Conservation (phyloP, 1,139 yeast species). For the Debaryomyces nepalensis region DNA sequence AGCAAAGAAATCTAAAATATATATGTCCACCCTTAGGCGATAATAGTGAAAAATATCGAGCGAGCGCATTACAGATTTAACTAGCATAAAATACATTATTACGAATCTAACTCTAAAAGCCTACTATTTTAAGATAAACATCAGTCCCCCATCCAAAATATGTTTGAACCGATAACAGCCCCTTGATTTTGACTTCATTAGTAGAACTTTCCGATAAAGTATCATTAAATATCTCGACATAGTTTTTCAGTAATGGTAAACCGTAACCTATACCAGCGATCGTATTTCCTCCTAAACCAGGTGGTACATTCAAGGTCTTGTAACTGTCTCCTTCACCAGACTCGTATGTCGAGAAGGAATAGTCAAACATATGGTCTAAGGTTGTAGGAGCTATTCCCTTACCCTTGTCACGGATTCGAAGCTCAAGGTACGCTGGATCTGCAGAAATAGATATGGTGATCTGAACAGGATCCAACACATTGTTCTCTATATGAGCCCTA, state of each 20-base stretch:
- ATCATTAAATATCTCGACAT: slow-evolving; percentile 51
- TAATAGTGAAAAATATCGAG: neutral
- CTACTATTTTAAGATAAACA: slow-evolving; percentile 40
- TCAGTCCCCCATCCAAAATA: slow-evolving; percentile 82
- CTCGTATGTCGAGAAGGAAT: slow-evolving; percentile 80
- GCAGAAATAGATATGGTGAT: slow-evolving; percentile 67
- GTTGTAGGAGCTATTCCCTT: slow-evolving; percentile 79
- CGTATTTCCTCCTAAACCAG: slow-evolving; percentile 69
- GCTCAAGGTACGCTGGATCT: slow-evolving; percentile 49
- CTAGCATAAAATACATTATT: neutral
- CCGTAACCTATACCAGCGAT: slow-evolving; percentile 99
- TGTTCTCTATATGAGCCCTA: slow-evolving; percentile 81
- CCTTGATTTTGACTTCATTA: slow-evolving; percentile 40
- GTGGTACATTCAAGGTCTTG: slow-evolving; percentile 68
- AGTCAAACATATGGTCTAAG: slow-evolving; percentile 74
- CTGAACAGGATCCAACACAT: slow-evolving; percentile 61
- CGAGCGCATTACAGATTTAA: too few relatives aligned
- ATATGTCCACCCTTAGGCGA: slow-evolving; percentile 6
- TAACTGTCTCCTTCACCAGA: slow-evolving; percentile 60
- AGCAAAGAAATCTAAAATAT: neutral
- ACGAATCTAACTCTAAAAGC: slow-evolving; percentile 6
- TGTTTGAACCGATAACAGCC: slow-evolving; percentile 77
- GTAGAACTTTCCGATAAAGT: slow-evolving; percentile 25
- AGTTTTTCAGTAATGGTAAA: slow-evolving; percentile 73
- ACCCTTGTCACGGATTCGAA: slow-evolving; percentile 84